Base-by-base conservation (phyloP, 768 basidiomycete species). In the Trametes elegans region DNA sequence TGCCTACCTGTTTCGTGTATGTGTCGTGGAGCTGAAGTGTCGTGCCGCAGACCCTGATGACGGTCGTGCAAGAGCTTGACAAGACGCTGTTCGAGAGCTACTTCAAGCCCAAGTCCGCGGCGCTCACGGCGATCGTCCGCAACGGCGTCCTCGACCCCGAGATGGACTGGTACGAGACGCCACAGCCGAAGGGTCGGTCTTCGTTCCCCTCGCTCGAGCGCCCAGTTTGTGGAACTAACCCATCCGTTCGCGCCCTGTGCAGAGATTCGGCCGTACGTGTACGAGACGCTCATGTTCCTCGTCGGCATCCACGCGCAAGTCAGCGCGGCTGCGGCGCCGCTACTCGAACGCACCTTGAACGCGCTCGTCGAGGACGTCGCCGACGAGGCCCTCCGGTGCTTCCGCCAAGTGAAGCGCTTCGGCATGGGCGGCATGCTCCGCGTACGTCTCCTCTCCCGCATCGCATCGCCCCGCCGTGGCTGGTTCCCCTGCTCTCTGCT, bases 391-490 rank as follows among this genome's bases (percentile, higher is more conserved):
- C 75, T 98, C 50, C 79, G 77, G 13, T 90, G 87, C 70, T 95
- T 99, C 80, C 82, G 81, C 62, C 87, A 94, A 70, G 85, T 98
- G 36, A 88, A 87, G 64, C 81, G 87, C 44, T 98, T 97, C 66
- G 94, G 95, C 16, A 97, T 98, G 87, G 97, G 97, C 27, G 97
- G 97, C 8, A 98, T 98, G 97, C 79, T 99, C 39, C 84, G 92
- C 43, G 95, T 97, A 68, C 55, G 88, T 77, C 41, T 29, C 40
- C 40, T 32, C 21, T 28, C 40, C 31, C 32, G 11, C 27, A 29
- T 39, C 35, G 19, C 35, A 31, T 26, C 39, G 19, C 16, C 26
- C 23, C 40, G 10, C 40, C 4, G 14, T 28, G 11, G 3, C 23
- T 26, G n/a, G 24, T 34, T 41, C 26, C 29, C 36, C 11, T 32